A percentile compares a stretch with the other conserved stretches of the same genome.
phyloP scores from a whole-genome alignment of 345 rosid genomes.

The Brassica carinata region DNA sequence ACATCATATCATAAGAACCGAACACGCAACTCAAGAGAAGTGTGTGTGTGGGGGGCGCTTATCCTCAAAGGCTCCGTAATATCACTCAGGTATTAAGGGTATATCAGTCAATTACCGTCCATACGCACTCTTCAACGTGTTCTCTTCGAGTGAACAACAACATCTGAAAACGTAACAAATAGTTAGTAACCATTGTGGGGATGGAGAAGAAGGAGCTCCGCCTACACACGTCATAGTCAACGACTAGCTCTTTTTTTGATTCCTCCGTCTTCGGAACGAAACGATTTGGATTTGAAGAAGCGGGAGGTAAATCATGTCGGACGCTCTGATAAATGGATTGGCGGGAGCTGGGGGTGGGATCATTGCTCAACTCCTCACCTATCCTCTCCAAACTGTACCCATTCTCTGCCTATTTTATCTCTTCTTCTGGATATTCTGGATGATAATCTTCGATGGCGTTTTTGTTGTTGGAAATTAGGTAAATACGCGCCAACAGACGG shows the following conservation, averaged over 20 bases:
- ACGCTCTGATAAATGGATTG: conserved; percentile 92
- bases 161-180: background rate
- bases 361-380: conserved; percentile 92
- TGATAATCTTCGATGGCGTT: background rate
- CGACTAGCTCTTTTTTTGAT: conserved; percentile 2
- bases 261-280: too few species aligned
- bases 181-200: background rate
- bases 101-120: background rate
- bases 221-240: conserved; percentile 8
- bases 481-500: conserved; percentile 95
- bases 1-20: background rate
- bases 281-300: background rate
- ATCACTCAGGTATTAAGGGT: background rate
- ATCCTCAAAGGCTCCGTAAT: conserved; percentile 18
- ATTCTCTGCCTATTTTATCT: conserved; percentile 4
- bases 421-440: background rate
- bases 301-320: conserved; percentile 59
- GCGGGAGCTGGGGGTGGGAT: conserved; percentile 98
- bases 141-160: background rate
- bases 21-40: conserved; percentile 38
- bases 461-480: conserved; percentile 45
- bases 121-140: background rate
- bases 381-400: conserved; percentile 89
- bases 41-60: background rate
- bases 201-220: background rate